Conservation (phyloP, 306 rosid species). For the Crataegus laevigata region DNA sequence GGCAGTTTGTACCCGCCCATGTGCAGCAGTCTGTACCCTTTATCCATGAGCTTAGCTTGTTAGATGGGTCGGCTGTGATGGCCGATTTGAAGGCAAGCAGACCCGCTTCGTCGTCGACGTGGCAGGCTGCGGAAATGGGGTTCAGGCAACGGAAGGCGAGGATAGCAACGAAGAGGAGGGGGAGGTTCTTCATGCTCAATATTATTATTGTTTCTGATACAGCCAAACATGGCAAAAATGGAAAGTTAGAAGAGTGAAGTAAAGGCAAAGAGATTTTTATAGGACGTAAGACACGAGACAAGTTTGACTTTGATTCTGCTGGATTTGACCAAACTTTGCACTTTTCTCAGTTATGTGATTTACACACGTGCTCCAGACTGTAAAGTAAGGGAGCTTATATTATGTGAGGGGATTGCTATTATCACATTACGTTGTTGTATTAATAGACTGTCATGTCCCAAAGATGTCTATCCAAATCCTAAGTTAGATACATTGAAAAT, state of each 20-base stretch:
- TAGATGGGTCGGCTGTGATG: conserved; percentile 71
- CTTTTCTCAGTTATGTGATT: too few relatives aligned
- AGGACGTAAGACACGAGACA: neutral
- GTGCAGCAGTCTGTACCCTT: conserved; percentile 55
- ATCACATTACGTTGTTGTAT: too few relatives aligned
- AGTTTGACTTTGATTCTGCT: neutral
- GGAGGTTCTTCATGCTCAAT: neutral
- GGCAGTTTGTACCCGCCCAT: conserved; percentile 53
- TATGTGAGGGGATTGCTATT: too few relatives aligned
- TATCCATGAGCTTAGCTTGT: conserved; percentile 51
- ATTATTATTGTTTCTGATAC: neutral
- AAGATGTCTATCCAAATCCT: too few relatives aligned
- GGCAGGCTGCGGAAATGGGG: conserved; percentile 44
- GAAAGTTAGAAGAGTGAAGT: too few relatives aligned
- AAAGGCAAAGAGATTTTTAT: neutral
- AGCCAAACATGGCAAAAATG: neutral
- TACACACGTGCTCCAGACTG: too few relatives aligned
- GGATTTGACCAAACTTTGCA: neutral
- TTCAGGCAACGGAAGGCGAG: conserved; percentile 1
- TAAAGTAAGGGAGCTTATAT: too few relatives aligned
- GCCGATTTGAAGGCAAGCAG: conserved; percentile 62
- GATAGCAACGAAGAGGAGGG: neutral
- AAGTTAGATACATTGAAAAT: too few relatives aligned
- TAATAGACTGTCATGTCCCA: too few relatives aligned
- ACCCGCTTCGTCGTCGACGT: conserved; percentile 51